Evolutionary conservation across 2,329 filamentous ascomycete species (phyloP).

Genomic region (Calonectria honghensis): DNA sequence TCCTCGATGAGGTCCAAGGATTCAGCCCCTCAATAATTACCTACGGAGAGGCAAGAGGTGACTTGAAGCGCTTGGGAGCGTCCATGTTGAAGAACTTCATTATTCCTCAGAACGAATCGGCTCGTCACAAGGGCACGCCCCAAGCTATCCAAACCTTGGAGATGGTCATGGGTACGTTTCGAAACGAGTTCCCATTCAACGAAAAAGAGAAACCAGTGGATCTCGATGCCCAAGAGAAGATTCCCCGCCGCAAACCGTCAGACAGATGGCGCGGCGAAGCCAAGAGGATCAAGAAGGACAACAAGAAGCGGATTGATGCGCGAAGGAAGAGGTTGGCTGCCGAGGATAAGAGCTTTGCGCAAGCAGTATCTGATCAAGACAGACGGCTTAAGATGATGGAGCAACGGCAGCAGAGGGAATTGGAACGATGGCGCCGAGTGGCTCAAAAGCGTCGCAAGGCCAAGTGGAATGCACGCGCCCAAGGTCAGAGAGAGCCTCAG

Average conservation of each 20-base stretch:
- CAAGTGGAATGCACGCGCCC: neutral
- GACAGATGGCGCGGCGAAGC: slow-evolving; percentile 7
- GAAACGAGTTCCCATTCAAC: slow-evolving; percentile 39
- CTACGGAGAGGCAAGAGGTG: slow-evolving; percentile 45
- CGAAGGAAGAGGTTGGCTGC: slow-evolving; percentile 6
- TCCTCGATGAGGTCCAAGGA: slow-evolving; percentile 51
- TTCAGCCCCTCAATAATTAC: slow-evolving; percentile 24
- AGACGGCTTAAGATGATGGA: slow-evolving; percentile 19
- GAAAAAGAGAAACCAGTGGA: slow-evolving; percentile 29
- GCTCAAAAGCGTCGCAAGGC: slow-evolving; percentile 24
- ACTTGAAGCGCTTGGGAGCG: slow-evolving; percentile 52
- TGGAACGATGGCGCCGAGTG: slow-evolving; percentile 17
- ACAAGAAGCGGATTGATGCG: slow-evolving; percentile 11
- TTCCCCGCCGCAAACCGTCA: neutral
- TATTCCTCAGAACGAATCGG: slow-evolving; percentile 34
- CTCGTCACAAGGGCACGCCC: neutral
- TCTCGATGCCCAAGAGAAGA: slow-evolving; percentile 23
- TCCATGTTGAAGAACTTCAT: slow-evolving; percentile 46
- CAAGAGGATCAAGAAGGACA: neutral
- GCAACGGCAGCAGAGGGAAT: slow-evolving; percentile 24
- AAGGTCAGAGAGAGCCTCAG: neutral
- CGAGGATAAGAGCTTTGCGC: neutral
- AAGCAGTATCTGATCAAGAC: slow-evolving; percentile 17
- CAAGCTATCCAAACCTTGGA: slow-evolving; percentile 35
- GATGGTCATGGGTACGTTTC: slow-evolving; percentile 37